phyloP scores from a whole-genome alignment of 306 rosid species.

The Cucumis sativus region DNA sequence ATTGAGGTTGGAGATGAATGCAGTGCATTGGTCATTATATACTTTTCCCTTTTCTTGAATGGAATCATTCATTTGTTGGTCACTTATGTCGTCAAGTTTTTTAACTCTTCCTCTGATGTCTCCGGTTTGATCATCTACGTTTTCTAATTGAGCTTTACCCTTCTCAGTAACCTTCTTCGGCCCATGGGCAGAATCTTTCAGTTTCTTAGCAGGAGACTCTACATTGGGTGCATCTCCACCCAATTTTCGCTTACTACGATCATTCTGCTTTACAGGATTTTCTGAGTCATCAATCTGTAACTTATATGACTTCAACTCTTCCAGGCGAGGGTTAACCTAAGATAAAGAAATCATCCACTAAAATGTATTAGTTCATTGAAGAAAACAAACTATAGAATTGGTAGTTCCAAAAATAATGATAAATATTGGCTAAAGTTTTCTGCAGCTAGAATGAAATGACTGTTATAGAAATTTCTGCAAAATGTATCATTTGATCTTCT shows the following conservation, averaged over 20 bases:
- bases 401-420: not conserved
- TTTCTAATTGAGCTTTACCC: conserved; percentile 27
- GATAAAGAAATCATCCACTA: not conserved
- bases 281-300: conserved; percentile 61
- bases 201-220: conserved; percentile 51
- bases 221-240: conserved; percentile 31
- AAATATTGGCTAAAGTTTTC: not conserved
- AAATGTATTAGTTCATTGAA: not conserved
- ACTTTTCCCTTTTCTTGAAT: conserved; percentile 30
- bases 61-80: conserved; percentile 25
- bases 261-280: conserved; percentile 32
- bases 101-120: conserved; percentile 23
- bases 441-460: not conserved
- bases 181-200: conserved; percentile 34
- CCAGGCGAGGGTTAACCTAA: conserved; percentile 67
- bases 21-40: conserved; percentile 78
- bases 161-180: conserved; percentile 30
- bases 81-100: conserved; percentile 25
- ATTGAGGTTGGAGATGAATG: conserved; percentile 61
- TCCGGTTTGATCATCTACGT: conserved; percentile 22
- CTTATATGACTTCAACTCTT: conserved; percentile 57
- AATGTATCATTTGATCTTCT: too few relatives aligned
- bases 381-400: not conserved
- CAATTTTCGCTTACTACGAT: conserved; percentile 58
- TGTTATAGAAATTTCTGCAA: too few relatives aligned